These are phyloP conservation scores for Phytopythium mirpurense DNA, from an alignment of 352 stramenopile genomes.

Conservation along the genomic window DNA sequence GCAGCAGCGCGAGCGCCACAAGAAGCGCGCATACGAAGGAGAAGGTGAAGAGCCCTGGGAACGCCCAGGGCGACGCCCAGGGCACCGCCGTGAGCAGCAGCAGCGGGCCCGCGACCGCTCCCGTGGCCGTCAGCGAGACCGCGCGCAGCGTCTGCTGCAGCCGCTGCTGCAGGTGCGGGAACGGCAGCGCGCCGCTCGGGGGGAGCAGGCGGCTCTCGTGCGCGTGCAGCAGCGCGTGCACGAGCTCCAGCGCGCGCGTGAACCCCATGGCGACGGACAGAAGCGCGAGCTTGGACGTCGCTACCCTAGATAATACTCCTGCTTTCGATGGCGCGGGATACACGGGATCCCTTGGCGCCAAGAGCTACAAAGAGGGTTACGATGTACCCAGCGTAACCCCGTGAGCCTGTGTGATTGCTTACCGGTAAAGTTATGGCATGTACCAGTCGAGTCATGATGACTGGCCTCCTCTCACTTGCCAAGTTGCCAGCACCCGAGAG, in stretches of 20 bases:
- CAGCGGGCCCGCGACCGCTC: constrained; percentile 17
- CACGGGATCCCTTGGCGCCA: not conserved
- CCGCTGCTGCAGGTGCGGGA: constrained; percentile 46
- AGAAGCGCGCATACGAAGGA: constrained; percentile 16
- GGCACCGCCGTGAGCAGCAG: constrained; percentile 24
- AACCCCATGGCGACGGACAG: constrained; percentile 27
- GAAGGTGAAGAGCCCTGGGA: constrained; percentile 21
- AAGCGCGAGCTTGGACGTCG: too few species aligned
- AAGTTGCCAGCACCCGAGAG: not conserved
- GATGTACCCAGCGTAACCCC: too few species aligned
- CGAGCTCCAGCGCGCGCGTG: constrained; percentile 41
- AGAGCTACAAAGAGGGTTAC: too few species aligned
- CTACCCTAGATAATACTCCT: too few species aligned
- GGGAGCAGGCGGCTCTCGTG: constrained; percentile 9
- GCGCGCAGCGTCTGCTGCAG: constrained; percentile 46
- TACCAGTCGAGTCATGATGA: too few species aligned
- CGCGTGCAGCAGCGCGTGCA: constrained; percentile 35
- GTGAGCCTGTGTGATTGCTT: too few species aligned
- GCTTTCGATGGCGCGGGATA: not conserved
- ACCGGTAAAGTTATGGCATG: too few species aligned
- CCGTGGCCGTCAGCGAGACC: constrained; percentile 27
- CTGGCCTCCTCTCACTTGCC: not conserved
- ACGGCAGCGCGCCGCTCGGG: constrained; percentile 11
- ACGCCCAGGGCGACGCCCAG: constrained; percentile 25
- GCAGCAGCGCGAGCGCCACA: constrained; percentile 16